Evolutionary conservation across 371 early-diverging fungal species (phyloP), one percentile per base, ranked within the genome.

Genomic region (Conidiobolus incongruus): DNA sequence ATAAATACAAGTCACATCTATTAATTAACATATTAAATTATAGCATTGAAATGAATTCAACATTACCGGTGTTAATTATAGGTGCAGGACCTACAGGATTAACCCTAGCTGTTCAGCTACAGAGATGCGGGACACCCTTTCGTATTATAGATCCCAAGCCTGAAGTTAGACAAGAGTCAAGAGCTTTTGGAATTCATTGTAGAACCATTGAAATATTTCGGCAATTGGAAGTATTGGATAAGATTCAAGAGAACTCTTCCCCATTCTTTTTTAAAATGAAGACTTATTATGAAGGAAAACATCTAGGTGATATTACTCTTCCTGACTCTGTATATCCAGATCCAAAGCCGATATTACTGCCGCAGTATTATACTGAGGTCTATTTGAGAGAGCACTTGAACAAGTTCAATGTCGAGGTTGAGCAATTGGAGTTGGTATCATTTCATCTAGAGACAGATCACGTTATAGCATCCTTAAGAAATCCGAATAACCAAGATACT

Each of bases 321-420:
- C 34, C 35, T 22, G 12, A 17, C 10, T 13, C 23, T 17, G 4
- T 46, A 47, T 20, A 51, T 42, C 20, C 41, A 45, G n/a, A 24
- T 22, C 40, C 38, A 7, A 26, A 16, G 40, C 20, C 26, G 23
- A 8, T 47, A 42, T 2, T 46, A 24, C 17, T 47, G 46, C 26
- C 35, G 29, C 2, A 19, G 34, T 6, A 30, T 17, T 32, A 38
- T 1, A 33, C 31, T 17, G 46, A 39, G 17, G 13, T 0, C 21
- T 32, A 2, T 44, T 48, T 42, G 38, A 22, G n/a, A 23, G 38
- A 17, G 24, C 48, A 31, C 6, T 50, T 28, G 49, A 47, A 10
- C 11, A 19, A 10, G 38, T 49, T 28, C 24, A 45, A 26, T 15
- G 22, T 12, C 19, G 17, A 10, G 15, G 20, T 2, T 44, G 48